A percentile compares a stretch with the other conserved stretches of the same genome.
Evolutionary conservation across 352 stramenopile species (phyloP).

Genomic region (Aphanomyces stellatus): DNA sequence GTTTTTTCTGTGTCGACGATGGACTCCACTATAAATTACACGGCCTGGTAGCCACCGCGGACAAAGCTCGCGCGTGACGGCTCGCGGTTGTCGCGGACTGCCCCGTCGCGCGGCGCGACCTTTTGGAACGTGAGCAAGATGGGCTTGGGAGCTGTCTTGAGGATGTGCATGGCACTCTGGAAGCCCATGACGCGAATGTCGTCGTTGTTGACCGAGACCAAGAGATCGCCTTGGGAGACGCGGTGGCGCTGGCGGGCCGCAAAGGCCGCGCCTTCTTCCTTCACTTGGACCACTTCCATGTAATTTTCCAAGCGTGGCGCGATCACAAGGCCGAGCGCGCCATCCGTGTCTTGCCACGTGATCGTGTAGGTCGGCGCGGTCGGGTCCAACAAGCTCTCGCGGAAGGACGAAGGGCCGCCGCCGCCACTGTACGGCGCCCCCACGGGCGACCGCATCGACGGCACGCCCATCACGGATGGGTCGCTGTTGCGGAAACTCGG

Average conservation of each 20-base stretch:
- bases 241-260: conserved; percentile 45
- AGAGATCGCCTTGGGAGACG: conserved; percentile 73
- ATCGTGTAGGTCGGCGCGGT: conserved; percentile 85
- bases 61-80: conserved; percentile 47
- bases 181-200: conserved; percentile 89
- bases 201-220: conserved; percentile 86
- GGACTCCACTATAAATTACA: conserved; percentile 8
- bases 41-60: conserved; percentile 41
- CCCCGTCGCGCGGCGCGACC: background rate
- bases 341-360: conserved; percentile 84
- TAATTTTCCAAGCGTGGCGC: conserved; percentile 74
- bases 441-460: too few relatives aligned
- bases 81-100: background rate
- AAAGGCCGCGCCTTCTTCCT: conserved; percentile 63
- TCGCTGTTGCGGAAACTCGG: background rate
- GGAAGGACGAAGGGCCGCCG: too few relatives aligned
- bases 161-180: conserved; percentile 71
- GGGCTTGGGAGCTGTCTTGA: conserved; percentile 80
- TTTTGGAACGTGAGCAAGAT: conserved; percentile 51
- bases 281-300: conserved; percentile 81
- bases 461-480: background rate
- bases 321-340: conserved; percentile 75
- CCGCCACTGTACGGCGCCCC: too few relatives aligned
- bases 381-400: conserved; percentile 24
- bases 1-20: too few relatives aligned